Evolutionary conservation across 2,329 filamentous ascomycete genomes (phyloP).

Genomic region (Penicillium corylophilum): DNA sequence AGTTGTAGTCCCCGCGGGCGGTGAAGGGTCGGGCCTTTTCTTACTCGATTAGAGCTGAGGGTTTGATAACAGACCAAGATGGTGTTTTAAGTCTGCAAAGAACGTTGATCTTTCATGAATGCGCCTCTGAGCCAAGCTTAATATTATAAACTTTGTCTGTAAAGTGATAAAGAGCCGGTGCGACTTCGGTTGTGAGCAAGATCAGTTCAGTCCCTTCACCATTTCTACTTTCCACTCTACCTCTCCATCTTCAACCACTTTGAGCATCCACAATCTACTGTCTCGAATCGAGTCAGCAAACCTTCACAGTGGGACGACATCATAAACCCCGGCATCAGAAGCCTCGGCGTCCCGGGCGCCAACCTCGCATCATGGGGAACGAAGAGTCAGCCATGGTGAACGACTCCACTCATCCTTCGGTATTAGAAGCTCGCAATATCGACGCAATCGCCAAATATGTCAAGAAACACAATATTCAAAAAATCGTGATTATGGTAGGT

Average conservation of each 20-base stretch:
- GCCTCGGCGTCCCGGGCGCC: constrained; percentile 8
- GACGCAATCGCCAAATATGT: constrained; percentile 79
- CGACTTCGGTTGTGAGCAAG: constrained; percentile 8
- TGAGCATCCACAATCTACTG: neutral
- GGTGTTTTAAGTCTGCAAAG: neutral
- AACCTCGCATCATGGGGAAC: constrained; percentile 68
- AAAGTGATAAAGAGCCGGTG: constrained; percentile 1
- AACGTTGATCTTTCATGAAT: neutral
- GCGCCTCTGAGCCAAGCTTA: neutral
- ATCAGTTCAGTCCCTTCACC: constrained; percentile 14
- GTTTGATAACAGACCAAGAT: neutral
- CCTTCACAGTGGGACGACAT: constrained; percentile 23
- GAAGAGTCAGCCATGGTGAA: constrained; percentile 69
- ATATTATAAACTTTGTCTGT: neutral
- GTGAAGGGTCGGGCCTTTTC: constrained; percentile 10
- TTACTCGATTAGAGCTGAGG: neutral
- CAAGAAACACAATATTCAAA: constrained; percentile 62
- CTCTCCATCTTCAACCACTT: neutral
- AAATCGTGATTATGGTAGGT: constrained; percentile 76
- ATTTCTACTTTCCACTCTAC: constrained; percentile 2
- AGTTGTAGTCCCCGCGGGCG: constrained; percentile 11
- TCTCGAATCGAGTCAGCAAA: neutral
- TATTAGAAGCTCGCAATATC: constrained; percentile 67
- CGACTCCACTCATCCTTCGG: constrained; percentile 62
- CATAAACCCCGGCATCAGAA: constrained; percentile 24